Conservation (phyloP, 2,329 filamentous ascomycete species). For the Colletotrichum spaethianum region DNA sequence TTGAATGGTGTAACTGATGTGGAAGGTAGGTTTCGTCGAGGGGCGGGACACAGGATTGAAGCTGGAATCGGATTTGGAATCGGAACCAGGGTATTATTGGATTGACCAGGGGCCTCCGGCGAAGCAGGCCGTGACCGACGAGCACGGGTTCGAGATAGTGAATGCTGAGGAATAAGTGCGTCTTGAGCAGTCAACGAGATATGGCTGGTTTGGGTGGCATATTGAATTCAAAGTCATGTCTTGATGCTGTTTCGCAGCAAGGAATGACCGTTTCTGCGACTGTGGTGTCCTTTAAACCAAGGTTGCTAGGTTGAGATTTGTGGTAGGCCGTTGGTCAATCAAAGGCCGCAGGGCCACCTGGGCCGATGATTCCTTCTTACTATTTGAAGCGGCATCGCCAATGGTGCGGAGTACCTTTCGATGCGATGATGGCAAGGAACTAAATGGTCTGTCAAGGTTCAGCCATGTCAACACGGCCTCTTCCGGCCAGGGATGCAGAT, state of each 20-base stretch:
- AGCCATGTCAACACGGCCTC: background rate
- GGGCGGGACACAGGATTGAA: background rate
- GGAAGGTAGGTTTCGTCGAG: background rate
- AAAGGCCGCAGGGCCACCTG: background rate
- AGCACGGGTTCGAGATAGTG: conserved; percentile 15
- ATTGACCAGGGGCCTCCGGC: background rate
- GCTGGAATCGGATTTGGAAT: background rate
- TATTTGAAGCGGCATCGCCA: background rate
- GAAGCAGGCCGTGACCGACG: background rate
- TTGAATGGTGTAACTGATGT: background rate
- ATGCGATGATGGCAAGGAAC: background rate
- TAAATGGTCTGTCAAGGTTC: too few species aligned
- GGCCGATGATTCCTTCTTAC: background rate
- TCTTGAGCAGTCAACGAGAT: too few species aligned
- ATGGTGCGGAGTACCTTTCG: background rate
- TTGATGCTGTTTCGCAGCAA: background rate
- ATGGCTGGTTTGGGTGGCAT: background rate
- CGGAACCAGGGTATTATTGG: background rate
- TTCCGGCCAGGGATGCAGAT: background rate
- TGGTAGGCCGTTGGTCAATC: background rate
- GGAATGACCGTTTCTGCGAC: background rate
- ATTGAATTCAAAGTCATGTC: background rate
- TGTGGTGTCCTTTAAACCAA: background rate
- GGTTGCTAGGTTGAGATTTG: too few species aligned
- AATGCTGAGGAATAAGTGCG: background rate